Base-by-base conservation (phyloP, 345 rosid genomes). In the Carallia brachiata region DNA sequence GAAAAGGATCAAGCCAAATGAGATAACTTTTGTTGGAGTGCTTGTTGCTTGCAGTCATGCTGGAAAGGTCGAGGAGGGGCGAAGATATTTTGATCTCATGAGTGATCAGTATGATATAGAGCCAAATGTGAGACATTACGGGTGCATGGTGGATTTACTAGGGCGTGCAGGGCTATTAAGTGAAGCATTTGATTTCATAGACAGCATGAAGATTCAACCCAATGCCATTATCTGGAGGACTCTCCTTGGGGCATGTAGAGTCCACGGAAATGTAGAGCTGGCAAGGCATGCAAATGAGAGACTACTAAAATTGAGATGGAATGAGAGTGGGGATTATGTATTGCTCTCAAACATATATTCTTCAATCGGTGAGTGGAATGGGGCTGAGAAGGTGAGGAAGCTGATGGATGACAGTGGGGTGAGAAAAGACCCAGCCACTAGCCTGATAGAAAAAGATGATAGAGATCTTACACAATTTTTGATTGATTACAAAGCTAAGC, bases 131-230 rank as follows among this genome's bases (percentile, higher is more conserved):
- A 89, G 76, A 78, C 96, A 89, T 62, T 86, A 81, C 53, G 92
- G 91, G 52, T 89, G 94, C 74, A 84, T 89, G 91, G 87, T 87
- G 61, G 94, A 89, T 67, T 64, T 89, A 83, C 65, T 89, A 63
- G 88, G 89, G 15, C 83, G 89, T 68, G 87, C 91, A 61, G 90
- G 89, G 77, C 75, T 79, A 23, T 77, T 89, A 75, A 61, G 71
- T 4, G 89, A 89, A 82, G 89, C 91, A 50, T 83, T 83, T 67
- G 72, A 80, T 62, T 84, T 89, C 61, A 82, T 87, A 27, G 79
- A 83, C 58, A 74, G 70, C 36, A 89, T 89, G 95, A 70, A 80
- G 53, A 76, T 85, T 69, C 80, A 84, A 76, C 86, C 86, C 8
- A 89, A 87, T 52, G 83, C 86, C 39, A 76, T 85, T 64, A 78